Percentiles rank a stretch among this genome's conserved stretches.
Conservation (phyloP, 148 eudicot genomes). For the Fallopia convolvulus region DNA sequence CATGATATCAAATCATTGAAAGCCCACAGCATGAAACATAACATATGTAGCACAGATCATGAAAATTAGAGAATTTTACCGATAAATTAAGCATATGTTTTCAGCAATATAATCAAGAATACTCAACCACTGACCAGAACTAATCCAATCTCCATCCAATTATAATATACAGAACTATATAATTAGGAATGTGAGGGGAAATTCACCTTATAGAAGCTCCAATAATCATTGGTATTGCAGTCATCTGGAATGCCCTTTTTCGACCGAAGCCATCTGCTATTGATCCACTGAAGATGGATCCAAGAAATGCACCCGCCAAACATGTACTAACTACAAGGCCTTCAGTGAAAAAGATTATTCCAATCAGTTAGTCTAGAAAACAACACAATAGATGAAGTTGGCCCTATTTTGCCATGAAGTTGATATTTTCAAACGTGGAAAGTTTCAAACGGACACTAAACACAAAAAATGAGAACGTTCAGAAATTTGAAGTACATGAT, state of each 20-base stretch:
- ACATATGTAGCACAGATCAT: background rate
- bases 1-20: background rate
- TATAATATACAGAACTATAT: background rate
- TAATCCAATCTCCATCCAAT: background rate
- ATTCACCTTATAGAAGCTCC: constrained; percentile 77
- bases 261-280: constrained; percentile 86
- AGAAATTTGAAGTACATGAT: no score
- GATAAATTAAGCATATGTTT: background rate
- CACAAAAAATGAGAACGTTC: no score
- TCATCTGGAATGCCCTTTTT: constrained; percentile 65
- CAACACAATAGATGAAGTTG: background rate
- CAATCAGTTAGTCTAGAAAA: background rate
- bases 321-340: constrained; percentile 88
- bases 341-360: constrained; percentile 17
- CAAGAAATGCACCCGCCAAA: constrained; percentile 79
- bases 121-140: background rate
- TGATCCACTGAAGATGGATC: constrained; percentile 78
- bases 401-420: background rate
- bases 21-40: background rate
- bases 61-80: background rate
- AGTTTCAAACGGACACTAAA: no score
- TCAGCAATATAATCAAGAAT: background rate
- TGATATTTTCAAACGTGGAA: background rate
- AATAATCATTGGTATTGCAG: constrained; percentile 74
- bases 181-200: background rate